Conservation (phyloP, 495 filamentous ascomycete genomes). For the Aspergillus steynii region DNA sequence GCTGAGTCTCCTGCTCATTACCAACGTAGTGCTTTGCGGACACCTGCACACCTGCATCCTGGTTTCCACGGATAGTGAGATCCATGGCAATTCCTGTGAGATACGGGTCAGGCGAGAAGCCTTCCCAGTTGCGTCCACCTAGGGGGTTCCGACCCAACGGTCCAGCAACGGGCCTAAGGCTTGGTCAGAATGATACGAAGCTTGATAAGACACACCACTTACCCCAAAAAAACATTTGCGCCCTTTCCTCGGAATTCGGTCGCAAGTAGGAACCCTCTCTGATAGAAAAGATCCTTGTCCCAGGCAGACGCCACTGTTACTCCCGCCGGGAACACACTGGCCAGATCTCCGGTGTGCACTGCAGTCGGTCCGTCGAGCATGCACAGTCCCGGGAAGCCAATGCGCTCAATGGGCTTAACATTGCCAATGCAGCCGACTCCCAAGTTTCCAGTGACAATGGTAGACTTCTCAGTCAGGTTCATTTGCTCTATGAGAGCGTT, state of each 20-base stretch:
- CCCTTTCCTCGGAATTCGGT: conserved; percentile 53
- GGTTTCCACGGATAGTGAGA: conserved; percentile 54
- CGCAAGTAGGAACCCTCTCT: conserved; percentile 63
- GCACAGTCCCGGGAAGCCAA: conserved; percentile 47
- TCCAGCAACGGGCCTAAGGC: conserved; percentile 41
- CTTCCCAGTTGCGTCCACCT: conserved; percentile 68
- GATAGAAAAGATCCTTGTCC: conserved; percentile 60
- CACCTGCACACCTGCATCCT: conserved; percentile 55
- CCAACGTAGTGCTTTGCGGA: conserved; percentile 58
- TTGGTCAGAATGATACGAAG: no score
- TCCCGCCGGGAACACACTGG: conserved; percentile 55
- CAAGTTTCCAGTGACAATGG: no score
- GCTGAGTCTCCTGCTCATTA: conserved; percentile 58
- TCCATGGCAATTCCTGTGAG: conserved; percentile 55
- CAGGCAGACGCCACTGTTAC: conserved; percentile 65
- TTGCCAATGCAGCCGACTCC: conserved; percentile 66
- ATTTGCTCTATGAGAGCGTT: no score
- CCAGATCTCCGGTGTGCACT: conserved; percentile 50
- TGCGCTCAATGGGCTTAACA: conserved; percentile 49
- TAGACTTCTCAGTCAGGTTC: no score
- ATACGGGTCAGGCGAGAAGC: conserved; percentile 67
- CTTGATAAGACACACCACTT: no score
- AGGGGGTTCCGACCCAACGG: conserved; percentile 50
- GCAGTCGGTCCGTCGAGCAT: conserved; percentile 49
- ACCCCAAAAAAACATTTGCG: conserved; percentile 50